Conservation (phyloP, 2,329 filamentous ascomycete genomes). For the Xylaria digitata region DNA sequence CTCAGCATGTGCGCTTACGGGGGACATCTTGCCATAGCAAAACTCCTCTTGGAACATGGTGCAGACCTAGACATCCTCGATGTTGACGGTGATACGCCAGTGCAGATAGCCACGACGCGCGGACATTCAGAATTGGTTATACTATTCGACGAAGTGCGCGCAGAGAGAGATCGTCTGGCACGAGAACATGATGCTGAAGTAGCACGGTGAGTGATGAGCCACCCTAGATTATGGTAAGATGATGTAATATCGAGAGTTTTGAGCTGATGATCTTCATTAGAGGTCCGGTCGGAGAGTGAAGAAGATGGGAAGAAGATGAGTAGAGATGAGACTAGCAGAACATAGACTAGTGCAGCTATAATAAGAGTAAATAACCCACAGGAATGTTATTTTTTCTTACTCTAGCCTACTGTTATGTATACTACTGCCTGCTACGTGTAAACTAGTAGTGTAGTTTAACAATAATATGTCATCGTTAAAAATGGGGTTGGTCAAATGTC, state of each 20-base stretch:
- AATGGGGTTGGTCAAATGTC: too few species aligned
- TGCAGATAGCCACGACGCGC: conserved; percentile 43
- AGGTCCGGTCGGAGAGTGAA: not conserved
- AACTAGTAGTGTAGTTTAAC: too few species aligned
- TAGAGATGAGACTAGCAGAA: not conserved
- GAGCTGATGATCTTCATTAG: conserved; percentile 22
- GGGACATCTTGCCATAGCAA: conserved; percentile 44
- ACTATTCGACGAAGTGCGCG: conserved; percentile 43
- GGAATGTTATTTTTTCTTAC: too few species aligned
- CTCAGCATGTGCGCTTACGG: conserved; percentile 47
- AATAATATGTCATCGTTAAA: too few species aligned
- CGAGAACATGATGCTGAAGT: conserved; percentile 33
- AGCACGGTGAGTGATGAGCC: conserved; percentile 27
- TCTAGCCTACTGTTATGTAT: too few species aligned
- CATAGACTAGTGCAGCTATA: conserved; percentile 1
- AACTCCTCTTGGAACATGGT: conserved; percentile 44
- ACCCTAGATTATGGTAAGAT: not conserved
- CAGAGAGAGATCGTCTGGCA: conserved; percentile 38
- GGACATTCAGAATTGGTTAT: conserved; percentile 46
- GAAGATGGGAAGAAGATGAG: too few species aligned
- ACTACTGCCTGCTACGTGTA: too few species aligned
- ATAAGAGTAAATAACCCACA: not conserved
- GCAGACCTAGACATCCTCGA: conserved; percentile 45
- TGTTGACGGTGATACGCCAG: conserved; percentile 46
- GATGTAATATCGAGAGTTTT: not conserved